These are phyloP conservation scores for Gaertneriomyces semiglobifer DNA, from an alignment of 192 early-diverging fungal species.

Conservation along the genomic window DNA sequence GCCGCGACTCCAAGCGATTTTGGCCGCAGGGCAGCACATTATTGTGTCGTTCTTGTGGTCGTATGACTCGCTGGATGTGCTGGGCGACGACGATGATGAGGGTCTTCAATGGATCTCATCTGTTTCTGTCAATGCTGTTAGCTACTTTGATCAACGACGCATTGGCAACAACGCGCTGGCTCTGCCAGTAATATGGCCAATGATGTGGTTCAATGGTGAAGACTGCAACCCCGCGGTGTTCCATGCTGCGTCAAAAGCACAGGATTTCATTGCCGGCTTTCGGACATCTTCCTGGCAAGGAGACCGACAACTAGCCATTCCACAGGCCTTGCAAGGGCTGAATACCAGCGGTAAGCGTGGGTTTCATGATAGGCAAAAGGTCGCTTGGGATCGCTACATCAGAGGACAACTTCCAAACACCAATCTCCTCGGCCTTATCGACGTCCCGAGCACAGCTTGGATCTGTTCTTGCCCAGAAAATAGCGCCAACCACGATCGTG, in stretches of 20 bases:
- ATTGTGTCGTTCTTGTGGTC: constrained; percentile 5
- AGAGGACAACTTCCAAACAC: neutral
- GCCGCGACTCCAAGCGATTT: neutral
- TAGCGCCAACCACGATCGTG: neutral
- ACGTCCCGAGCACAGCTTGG: neutral
- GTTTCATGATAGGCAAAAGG: neutral
- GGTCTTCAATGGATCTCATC: neutral
- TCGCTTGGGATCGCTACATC: neutral
- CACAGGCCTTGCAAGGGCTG: neutral
- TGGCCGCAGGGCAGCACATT: neutral
- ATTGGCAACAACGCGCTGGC: constrained; percentile 4
- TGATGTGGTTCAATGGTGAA: constrained; percentile 1
- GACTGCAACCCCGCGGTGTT: constrained; percentile 1
- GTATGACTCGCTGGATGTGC: neutral
- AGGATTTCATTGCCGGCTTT: neutral
- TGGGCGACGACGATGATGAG: neutral
- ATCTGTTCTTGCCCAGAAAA: neutral
- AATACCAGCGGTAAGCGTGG: neutral
- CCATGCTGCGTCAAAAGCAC: neutral
- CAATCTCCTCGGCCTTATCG: neutral
- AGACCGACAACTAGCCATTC: neutral
- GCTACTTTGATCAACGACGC: neutral
- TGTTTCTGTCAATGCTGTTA: neutral
- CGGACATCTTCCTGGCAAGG: neutral
- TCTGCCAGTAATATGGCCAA: constrained; percentile 1